These are phyloP conservation scores for Aspergillus floridensis DNA, from an alignment of 2,329 filamentous ascomycete species.

Conservation along the genomic window DNA sequence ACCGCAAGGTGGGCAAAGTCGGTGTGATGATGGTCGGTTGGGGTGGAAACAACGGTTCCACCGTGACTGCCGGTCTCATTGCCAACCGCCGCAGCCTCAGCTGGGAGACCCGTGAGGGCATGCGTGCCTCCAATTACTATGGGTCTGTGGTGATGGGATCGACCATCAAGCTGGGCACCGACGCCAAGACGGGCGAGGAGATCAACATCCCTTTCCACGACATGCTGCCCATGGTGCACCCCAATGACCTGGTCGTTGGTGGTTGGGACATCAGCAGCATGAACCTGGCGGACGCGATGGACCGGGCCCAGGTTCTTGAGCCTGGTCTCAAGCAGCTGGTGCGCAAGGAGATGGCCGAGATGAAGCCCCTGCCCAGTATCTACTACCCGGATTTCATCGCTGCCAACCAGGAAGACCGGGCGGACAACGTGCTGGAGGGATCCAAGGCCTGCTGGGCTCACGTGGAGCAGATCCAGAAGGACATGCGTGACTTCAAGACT, in stretches of 20 bases:
- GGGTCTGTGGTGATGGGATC: slow-evolving; percentile 96
- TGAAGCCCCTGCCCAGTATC: slow-evolving; percentile 88
- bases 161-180: slow-evolving; percentile 91
- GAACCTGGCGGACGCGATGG: slow-evolving; percentile 89
- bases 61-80: slow-evolving; percentile 93
- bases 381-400: slow-evolving; percentile 99
- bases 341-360: slow-evolving; percentile 84
- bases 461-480: slow-evolving; percentile 86
- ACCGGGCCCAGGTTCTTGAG: slow-evolving; percentile 91
- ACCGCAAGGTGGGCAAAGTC: slow-evolving; percentile 87
- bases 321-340: slow-evolving; percentile 88
- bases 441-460: slow-evolving; percentile 81
- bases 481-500: slow-evolving; percentile 92
- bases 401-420: slow-evolving; percentile 94
- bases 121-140: slow-evolving; percentile 90
- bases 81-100: slow-evolving; percentile 82
- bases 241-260: slow-evolving; percentile 90
- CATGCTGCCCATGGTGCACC: slow-evolving; percentile 93
- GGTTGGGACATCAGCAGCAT: slow-evolving; percentile 96
- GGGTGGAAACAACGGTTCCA: slow-evolving; percentile 98
- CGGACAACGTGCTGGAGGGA: slow-evolving; percentile 84
- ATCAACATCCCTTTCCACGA: slow-evolving; percentile 96
- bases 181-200: slow-evolving; percentile 78
- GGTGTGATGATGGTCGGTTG: slow-evolving; percentile 97
- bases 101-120: slow-evolving; percentile 93